Evolutionary conservation across 1,139 yeast genomes (phyloP).

Genomic region (Sugiyamaella pinicola): DNA sequence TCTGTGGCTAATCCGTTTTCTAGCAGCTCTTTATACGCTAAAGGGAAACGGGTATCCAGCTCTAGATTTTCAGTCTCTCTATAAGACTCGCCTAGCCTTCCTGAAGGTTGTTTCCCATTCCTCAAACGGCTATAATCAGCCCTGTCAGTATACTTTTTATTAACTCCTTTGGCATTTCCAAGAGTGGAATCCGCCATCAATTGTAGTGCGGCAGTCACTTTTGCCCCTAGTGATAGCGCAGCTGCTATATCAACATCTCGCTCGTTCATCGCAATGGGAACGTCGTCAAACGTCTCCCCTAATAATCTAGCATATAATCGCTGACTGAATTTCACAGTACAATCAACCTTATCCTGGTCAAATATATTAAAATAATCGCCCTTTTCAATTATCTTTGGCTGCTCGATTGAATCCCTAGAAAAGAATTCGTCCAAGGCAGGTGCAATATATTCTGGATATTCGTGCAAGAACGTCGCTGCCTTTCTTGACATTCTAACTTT

Average conservation of each 20-base stretch:
- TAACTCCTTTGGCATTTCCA: no score
- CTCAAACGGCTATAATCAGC: no score
- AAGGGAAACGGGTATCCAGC: background rate
- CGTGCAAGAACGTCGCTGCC: conserved; percentile 28
- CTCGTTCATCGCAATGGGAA: conserved; percentile 19
- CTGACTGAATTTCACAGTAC: conserved; percentile 32
- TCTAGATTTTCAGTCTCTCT: background rate
- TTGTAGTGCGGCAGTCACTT: conserved; percentile 36
- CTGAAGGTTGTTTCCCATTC: no score
- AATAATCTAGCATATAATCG: conserved; percentile 17
- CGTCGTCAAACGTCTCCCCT: conserved; percentile 22
- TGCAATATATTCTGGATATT: conserved; percentile 27
- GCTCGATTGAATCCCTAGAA: conserved; percentile 6
- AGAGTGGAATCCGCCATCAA: conserved; percentile 29
- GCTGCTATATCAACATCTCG: conserved; percentile 19
- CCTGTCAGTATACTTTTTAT: no score
- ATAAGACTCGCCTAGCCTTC: background rate
- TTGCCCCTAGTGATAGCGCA: conserved; percentile 30
- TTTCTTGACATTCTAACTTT: conserved; percentile 26
- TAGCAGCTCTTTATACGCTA: background rate
- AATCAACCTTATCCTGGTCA: conserved; percentile 31
- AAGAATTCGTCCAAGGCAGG: conserved; percentile 23
- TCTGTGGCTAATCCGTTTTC: conserved; percentile 26
- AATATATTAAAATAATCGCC: conserved; percentile 1
- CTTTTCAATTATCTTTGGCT: conserved; percentile 1